phyloP scores from a whole-genome alignment of 495 filamentous ascomycete genomes.

The Podospora didyma region DNA sequence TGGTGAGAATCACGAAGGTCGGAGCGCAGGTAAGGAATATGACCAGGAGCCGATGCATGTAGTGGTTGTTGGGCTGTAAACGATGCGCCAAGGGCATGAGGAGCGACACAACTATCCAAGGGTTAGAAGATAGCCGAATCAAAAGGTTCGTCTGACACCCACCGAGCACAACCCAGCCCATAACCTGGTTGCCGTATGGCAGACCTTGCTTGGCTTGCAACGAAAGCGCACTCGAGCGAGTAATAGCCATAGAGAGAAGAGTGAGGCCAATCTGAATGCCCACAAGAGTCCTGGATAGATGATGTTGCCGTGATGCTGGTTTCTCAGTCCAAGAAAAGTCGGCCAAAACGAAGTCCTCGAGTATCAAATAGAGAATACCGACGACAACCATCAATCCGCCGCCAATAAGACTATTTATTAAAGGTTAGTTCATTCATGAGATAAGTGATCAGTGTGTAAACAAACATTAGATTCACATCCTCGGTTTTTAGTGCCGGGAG shows the following conservation, averaged over 20 bases:
- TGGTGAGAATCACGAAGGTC: constrained; percentile 92
- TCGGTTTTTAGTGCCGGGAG: constrained; percentile 85
- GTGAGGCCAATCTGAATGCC: constrained; percentile 69
- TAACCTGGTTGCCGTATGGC: constrained; percentile 81
- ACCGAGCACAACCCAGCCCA: constrained; percentile 85
- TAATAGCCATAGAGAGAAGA: constrained; percentile 78
- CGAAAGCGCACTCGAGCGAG: constrained; percentile 72
- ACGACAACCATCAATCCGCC: constrained; percentile 74
- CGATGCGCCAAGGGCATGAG: constrained; percentile 77
- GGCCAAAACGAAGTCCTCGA: constrained; percentile 67
- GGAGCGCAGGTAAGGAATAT: constrained; percentile 93
- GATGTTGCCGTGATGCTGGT: constrained; percentile 20
- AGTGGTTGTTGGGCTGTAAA: constrained; percentile 77
- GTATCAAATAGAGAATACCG: constrained; percentile 75
- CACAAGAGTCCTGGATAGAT: constrained; percentile 37
- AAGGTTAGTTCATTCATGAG: constrained; percentile 24
- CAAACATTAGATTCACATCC: constrained; percentile 72
- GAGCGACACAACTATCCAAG: constrained; percentile 61
- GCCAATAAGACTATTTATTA: constrained; percentile 58
- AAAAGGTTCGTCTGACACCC: constrained; percentile 24
- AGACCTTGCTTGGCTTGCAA: constrained; percentile 83
- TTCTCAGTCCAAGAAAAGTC: constrained; percentile 33
- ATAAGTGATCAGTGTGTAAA: constrained; percentile 8
- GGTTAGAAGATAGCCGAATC: constrained; percentile 7
- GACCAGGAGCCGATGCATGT: constrained; percentile 82